A percentile compares a stretch with the other conserved stretches of the same genome.
phyloP scores from a whole-genome alignment of 306 rosid genomes.

The Cicer pinnatifidum region DNA sequence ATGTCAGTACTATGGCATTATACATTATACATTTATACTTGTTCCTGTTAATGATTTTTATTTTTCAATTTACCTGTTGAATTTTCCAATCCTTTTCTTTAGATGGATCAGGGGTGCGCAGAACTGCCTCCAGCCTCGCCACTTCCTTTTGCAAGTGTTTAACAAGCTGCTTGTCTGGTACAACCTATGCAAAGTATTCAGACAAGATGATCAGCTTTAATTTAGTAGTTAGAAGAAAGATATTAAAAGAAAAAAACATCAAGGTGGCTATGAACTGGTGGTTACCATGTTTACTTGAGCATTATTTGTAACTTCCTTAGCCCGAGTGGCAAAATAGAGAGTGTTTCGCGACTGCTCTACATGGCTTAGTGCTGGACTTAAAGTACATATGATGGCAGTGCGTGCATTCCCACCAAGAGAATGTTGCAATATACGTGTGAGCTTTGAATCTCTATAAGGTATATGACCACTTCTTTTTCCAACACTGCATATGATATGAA shows the following conservation, averaged over 20 bases:
- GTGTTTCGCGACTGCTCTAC: slow-evolving; percentile 97
- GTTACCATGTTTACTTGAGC: slow-evolving; percentile 98
- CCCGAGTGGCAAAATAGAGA: slow-evolving; percentile 91
- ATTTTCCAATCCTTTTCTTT: slow-evolving; percentile 86
- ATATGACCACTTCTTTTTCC: slow-evolving; percentile 95
- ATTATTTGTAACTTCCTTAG: slow-evolving; percentile 95
- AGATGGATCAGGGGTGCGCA: slow-evolving; percentile 90
- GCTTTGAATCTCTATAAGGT: slow-evolving; percentile 98
- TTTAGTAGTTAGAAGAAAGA: background rate
- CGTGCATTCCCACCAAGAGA: slow-evolving; percentile 99
- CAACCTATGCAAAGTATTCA: slow-evolving; percentile 58
- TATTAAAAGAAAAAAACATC: background rate
- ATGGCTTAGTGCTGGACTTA: slow-evolving; percentile 94
- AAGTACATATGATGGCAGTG: slow-evolving; percentile 96
- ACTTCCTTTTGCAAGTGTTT: slow-evolving; percentile 98
- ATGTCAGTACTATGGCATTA: slow-evolving; percentile 32
- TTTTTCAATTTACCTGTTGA: slow-evolving; percentile 72
- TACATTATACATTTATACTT: slow-evolving; percentile 32
- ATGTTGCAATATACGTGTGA: slow-evolving; percentile 95
- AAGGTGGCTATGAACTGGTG: background rate
- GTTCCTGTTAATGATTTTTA: background rate
- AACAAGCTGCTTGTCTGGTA: slow-evolving; percentile 92
- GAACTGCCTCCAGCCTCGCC: slow-evolving; percentile 91
- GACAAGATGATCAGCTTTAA: slow-evolving; percentile 6
- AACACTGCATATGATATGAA: slow-evolving; percentile 57